Evolutionary conservation across 176 grass and related monocot genomes (phyloP), one percentile per base, ranked within the genome.

Genomic region (Carex littledalei): DNA sequence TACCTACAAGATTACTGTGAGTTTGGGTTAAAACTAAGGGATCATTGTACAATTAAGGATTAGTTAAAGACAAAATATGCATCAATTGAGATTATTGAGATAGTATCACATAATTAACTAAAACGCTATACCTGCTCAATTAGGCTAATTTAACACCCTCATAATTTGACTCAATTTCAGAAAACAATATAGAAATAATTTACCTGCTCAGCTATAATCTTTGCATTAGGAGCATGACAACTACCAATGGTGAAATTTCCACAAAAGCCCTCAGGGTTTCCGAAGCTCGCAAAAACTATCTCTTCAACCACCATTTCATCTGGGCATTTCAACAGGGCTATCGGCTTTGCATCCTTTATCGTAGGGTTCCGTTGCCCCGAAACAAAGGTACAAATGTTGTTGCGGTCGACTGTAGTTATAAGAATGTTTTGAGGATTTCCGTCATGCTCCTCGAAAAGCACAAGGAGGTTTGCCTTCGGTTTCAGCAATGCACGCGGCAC

Each of bases 391-490:
- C 73, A 78, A 4, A 78, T 78, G 22, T 78, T 55, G 24, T 78
- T 78, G 22, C 73, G 73, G 50, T 78, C 73, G 24, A 78, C 73
- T 31, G 49, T 78, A 24, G 73, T 55, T 32, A 78, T 78, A 17
- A 29, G 21, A 31, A 56, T 78, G 24, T 78, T 78, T 78, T 78
- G 8, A 13, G 73, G 73, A 54, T 78, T 55, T 56, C 73, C 73
- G 31, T 55, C 73, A 56, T 78, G 73, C 73, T 78, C 73, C 73
- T 78, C 73, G 11, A 78, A 78, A 56, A 78, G 73, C 52, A 78
- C 73, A 78, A 78, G 73, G 49, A 78, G 49, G 49, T 78, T 78
- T 78, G 3, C 73, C 73, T 55, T 78, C 18, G 73, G 49, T 78
- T 78, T 55, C 31, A 78, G 2, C 14, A 78, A 78, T 29, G 73